These are phyloP conservation scores for Tetrapyrgos nigripes DNA, from an alignment of 1,284 basidiomycete genomes.

Conservation along the genomic window DNA sequence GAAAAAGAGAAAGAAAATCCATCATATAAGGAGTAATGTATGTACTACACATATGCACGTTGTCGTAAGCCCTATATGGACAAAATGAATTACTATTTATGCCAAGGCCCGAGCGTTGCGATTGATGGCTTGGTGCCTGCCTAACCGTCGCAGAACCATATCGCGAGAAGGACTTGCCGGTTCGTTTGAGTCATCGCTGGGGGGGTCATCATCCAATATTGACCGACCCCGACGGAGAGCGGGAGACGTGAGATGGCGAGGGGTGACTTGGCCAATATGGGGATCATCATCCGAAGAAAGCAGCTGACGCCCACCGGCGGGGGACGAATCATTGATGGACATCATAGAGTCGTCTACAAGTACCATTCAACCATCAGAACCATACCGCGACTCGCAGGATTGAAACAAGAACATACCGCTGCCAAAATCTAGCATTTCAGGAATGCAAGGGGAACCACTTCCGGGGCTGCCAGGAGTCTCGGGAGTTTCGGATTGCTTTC, in stretches of 20 bases:
- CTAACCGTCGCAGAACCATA: constrained; percentile 6
- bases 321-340: background rate
- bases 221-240: constrained; percentile 47
- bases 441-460: background rate
- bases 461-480: background rate
- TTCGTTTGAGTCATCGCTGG: constrained; percentile 48
- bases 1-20: background rate
- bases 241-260: constrained; percentile 69
- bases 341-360: constrained; percentile 11
- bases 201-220: constrained; percentile 38
- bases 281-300: constrained; percentile 67
- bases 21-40: no score
- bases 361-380: background rate
- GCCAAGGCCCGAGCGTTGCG: background rate
- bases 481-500: background rate
- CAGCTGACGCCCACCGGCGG: constrained; percentile 2
- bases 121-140: background rate
- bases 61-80: no score
- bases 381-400: background rate
- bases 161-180: constrained; percentile 10
- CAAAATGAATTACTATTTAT: no score
- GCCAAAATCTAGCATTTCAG: constrained; percentile 6
- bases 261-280: constrained; percentile 68
- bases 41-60: no score
- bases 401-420: background rate